Evolutionary conservation across 2,329 filamentous ascomycete species (phyloP).

Genomic region (Exophiala dermatitidis): DNA sequence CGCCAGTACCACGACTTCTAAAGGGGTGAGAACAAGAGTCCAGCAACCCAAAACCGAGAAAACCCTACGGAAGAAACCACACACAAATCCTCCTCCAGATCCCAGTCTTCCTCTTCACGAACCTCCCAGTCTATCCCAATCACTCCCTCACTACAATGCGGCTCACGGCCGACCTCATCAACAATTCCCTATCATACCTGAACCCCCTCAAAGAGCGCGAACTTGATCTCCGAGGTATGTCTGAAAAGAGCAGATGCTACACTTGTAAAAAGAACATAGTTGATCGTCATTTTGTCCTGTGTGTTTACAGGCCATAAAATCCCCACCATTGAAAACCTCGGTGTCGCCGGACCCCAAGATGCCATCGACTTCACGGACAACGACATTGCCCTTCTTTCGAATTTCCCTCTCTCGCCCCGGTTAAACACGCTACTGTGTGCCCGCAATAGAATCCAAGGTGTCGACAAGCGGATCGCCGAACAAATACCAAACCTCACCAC

Average conservation of each 20-base stretch:
- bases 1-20: too few species aligned
- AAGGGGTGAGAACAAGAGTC: too few species aligned
- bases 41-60: too few species aligned
- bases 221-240: conserved; percentile 98
- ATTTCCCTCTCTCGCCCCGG: conserved; percentile 87
- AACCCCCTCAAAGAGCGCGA: conserved; percentile 98
- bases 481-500: conserved; percentile 76
- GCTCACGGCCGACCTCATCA: conserved; percentile 90
- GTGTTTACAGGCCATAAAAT: conserved; percentile 96
- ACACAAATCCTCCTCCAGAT: too few species aligned
- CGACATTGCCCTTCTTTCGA: conserved; percentile 79
- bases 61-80: too few species aligned
- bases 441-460: conserved; percentile 75
- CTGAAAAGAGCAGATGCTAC: conserved; percentile 97
- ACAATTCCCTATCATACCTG: conserved; percentile 91
- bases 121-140: background rate
- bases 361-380: conserved; percentile 98
- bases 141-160: conserved; percentile 55
- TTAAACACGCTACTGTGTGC: conserved; percentile 81
- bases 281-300: conserved; percentile 58
- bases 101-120: too few species aligned
- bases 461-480: conserved; percentile 67
- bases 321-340: conserved; percentile 93
- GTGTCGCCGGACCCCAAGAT: conserved; percentile 85
- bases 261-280: conserved; percentile 64